These are phyloP conservation scores for Globisporangium nunn DNA, from an alignment of 352 stramenopile genomes.

Conservation along the genomic window DNA sequence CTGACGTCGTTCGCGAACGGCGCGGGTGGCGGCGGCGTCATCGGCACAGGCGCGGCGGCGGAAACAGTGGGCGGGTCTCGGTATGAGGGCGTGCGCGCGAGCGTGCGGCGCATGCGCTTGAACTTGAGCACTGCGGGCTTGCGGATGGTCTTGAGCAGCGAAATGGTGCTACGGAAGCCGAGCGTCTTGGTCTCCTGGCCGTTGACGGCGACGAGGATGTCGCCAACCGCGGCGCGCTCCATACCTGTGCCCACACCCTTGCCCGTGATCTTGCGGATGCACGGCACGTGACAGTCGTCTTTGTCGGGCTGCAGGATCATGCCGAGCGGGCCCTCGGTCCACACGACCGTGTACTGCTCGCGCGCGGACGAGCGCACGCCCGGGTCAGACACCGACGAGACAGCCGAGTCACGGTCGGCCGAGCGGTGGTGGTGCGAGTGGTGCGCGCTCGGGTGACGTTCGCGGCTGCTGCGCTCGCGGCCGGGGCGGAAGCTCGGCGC, in stretches of 20 bases:
- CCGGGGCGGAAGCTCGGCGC: conserved; percentile 21
- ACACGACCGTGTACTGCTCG: conserved; percentile 85
- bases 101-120: conserved; percentile 74
- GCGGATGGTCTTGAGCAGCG: conserved; percentile 77
- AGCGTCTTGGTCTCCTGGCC: conserved; percentile 80
- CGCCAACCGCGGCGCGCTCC: conserved; percentile 68
- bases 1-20: conserved; percentile 34
- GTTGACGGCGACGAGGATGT: conserved; percentile 80
- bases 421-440: conserved; percentile 5
- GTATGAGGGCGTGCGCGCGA: conserved; percentile 51
- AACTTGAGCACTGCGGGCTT: conserved; percentile 87
- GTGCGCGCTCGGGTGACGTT: background rate
- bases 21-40: conserved; percentile 20
- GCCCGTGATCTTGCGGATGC: conserved; percentile 84
- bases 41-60: conserved; percentile 15
- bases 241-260: conserved; percentile 82
- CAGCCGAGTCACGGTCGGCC: conserved; percentile 18
- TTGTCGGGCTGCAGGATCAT: conserved; percentile 86
- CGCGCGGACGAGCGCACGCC: conserved; percentile 31
- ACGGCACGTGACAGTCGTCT: conserved; percentile 82
- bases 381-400: conserved; percentile 36
- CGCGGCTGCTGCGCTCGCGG: conserved; percentile 4
- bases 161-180: conserved; percentile 81
- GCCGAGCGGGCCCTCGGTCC: conserved; percentile 73
- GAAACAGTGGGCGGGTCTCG: conserved; percentile 20